Percentiles rank a stretch among this genome's conserved stretches.
Conservation (phyloP, 441 rosid genomes). For the Croton laevigatus region DNA sequence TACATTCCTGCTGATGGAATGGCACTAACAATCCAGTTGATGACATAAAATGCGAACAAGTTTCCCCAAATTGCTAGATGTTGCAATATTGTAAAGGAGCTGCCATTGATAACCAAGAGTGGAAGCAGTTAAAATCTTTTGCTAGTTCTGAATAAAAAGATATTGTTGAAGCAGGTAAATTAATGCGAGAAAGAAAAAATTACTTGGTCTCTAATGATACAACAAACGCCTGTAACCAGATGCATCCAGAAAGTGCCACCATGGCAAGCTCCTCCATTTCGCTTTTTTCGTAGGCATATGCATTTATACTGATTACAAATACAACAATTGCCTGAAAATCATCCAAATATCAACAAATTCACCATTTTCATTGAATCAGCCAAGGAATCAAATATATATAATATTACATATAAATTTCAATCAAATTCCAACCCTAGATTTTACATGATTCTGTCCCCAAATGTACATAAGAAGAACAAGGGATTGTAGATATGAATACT, state of each 20-base stretch:
- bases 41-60: conserved; percentile 66
- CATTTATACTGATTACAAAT: conserved; percentile 77
- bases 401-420: not conserved
- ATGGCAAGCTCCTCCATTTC: conserved; percentile 96
- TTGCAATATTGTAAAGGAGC: conserved; percentile 88
- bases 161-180: not conserved
- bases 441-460: not conserved
- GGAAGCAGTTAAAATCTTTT: conserved; percentile 7
- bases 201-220: conserved; percentile 96
- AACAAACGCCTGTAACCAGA: conserved; percentile 99
- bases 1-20: conserved; percentile 93
- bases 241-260: conserved; percentile 99
- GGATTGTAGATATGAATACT: not conserved
- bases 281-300: conserved; percentile 83
- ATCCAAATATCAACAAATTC: conserved; percentile 10
- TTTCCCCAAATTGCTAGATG: conserved; percentile 96
- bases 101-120: conserved; percentile 35
- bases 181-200: conserved; percentile 24
- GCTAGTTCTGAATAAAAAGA: not conserved
- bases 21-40: conserved; percentile 84
- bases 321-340: conserved; percentile 84
- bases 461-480: not conserved
- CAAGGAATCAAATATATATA: no score
- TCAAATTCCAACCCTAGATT: conserved; percentile 1
- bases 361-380: no score